Evolutionary conservation across 1,139 yeast species (phyloP), one percentile per base, ranked within the genome.

Genomic region (Lodderomyces pseudojiufengensis): DNA sequence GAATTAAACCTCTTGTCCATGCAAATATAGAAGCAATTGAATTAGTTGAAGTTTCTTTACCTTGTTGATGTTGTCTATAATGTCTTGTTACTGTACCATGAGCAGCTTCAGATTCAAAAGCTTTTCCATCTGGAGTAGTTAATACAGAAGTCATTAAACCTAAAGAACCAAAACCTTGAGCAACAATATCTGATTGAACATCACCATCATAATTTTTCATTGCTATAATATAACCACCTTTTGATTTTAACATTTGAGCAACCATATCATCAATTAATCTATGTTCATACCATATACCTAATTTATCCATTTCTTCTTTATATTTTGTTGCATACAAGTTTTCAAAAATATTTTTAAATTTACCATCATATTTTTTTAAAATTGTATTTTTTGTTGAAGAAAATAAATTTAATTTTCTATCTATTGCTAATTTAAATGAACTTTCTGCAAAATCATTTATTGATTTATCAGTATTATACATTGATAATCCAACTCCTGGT

Each of bases 1-100:
- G 94, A 48, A 78, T 78, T 41, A 90, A 62, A 52, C 97, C 97
- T 59, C 95, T 80, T 35, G 95, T 76, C 97, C 97, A 90, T 28
- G 97, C 97, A 54, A 82, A 90, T 52, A 90, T 90, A 21, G 96
- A 87, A n/a, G 97, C 97, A 64, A 90, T 90, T 29, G 97, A 88
- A 70, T 90, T 90, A 47, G 97, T 90, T n/a, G 96, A 87, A 24
- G 97, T 90, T 67, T 88, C 96, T 62, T 87, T 84, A 51, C 97
- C 97, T 63, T 83, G 84, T 66, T 90, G 97, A 63, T 86, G 85
- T 65, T 83, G 94, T 70, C 97, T 82, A 71, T 73, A 90, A 61
- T 90, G 97, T 67, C 97, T 84, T 41, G 97, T 90, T 48, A 90
- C 97, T 29, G 97, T 90, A 42, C 97, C 97, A 61, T 90, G 97